phyloP scores from a whole-genome alignment of 495 filamentous ascomycete genomes.

The Aspergillus nanangensis region DNA sequence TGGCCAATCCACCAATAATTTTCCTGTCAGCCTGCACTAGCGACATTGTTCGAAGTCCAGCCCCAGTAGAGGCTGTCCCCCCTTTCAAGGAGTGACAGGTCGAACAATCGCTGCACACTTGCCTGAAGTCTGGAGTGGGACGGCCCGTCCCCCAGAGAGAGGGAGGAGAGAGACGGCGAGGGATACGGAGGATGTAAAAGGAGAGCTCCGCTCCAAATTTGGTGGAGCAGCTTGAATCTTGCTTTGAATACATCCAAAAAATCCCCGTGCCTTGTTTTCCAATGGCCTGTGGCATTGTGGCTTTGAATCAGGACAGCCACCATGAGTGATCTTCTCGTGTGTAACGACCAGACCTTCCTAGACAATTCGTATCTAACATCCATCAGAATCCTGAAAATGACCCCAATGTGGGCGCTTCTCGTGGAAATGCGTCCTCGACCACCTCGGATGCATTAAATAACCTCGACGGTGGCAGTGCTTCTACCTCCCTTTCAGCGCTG shows the following conservation, averaged over 20 bases:
- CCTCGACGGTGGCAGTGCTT: slow-evolving; percentile 24
- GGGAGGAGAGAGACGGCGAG: slow-evolving; percentile 5
- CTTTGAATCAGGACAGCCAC: not conserved
- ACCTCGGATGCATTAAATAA: slow-evolving; percentile 27
- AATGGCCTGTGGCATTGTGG: not conserved
- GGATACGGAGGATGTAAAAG: slow-evolving; percentile 8
- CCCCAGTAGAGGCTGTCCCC: not conserved
- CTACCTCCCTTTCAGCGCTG: slow-evolving; percentile 49
- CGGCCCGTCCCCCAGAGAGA: slow-evolving; percentile 1
- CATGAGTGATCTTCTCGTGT: slow-evolving; percentile 11
- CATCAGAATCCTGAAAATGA: slow-evolving; percentile 30
- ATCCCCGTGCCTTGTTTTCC: not conserved
- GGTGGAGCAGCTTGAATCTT: too few species aligned
- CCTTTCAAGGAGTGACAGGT: slow-evolving; percentile 25
- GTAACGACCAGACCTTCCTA: not conserved
- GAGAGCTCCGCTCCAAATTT: too few species aligned
- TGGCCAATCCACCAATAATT: slow-evolving; percentile 8
- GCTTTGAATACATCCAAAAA: too few species aligned
- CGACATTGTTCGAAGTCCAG: slow-evolving; percentile 8
- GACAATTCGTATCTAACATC: not conserved
- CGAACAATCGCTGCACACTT: slow-evolving; percentile 10
- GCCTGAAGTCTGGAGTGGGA: slow-evolving; percentile 6
- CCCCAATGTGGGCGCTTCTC: slow-evolving; percentile 39
- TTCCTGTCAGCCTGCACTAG: slow-evolving; percentile 12
- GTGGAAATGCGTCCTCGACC: slow-evolving; percentile 36